Percentiles rank a stretch among this genome's conserved stretches.
phyloP scores from a whole-genome alignment of 2,329 filamentous ascomycete genomes.

The Ophiosphaerella herpotricha region DNA sequence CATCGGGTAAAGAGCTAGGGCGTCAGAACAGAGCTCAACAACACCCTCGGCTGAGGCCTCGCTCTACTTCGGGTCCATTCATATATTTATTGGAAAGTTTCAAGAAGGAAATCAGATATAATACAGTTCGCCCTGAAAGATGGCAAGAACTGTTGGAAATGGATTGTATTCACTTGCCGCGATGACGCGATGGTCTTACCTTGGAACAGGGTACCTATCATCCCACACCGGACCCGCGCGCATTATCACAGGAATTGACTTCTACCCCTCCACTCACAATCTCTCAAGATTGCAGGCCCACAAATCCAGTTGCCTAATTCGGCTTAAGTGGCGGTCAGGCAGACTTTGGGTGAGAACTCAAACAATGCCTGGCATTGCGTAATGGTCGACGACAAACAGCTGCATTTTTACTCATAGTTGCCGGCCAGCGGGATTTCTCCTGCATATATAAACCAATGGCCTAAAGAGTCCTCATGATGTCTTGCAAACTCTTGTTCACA shows the following conservation, averaged over 20 bases:
- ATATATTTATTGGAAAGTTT: no score
- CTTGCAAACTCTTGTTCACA: conserved; percentile 7
- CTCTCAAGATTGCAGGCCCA: not conserved
- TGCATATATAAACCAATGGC: no score
- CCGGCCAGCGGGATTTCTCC: no score
- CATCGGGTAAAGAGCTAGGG: conserved; percentile 13
- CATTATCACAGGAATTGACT: conserved; percentile 3
- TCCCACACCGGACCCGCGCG: conserved; percentile 5
- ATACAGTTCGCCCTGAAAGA: no score
- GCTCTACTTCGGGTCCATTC: no score
- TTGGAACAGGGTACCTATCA: not conserved
- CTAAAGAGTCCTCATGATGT: not conserved
- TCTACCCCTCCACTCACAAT: conserved; percentile 17
- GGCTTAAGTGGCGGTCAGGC: conserved; percentile 14
- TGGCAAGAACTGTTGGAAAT: no score
- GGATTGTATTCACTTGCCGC: not conserved
- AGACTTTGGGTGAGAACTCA: not conserved
- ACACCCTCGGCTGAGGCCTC: no score
- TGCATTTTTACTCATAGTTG: not conserved
- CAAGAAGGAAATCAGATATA: no score
- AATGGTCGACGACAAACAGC: not conserved
- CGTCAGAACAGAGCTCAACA: no score
- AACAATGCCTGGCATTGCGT: not conserved
- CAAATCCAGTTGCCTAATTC: conserved; percentile 15
- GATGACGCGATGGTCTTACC: conserved; percentile 3